Evolutionary conservation across 352 stramenopile genomes (phyloP).

Genomic region (Thalassiosira mediterranea): DNA sequence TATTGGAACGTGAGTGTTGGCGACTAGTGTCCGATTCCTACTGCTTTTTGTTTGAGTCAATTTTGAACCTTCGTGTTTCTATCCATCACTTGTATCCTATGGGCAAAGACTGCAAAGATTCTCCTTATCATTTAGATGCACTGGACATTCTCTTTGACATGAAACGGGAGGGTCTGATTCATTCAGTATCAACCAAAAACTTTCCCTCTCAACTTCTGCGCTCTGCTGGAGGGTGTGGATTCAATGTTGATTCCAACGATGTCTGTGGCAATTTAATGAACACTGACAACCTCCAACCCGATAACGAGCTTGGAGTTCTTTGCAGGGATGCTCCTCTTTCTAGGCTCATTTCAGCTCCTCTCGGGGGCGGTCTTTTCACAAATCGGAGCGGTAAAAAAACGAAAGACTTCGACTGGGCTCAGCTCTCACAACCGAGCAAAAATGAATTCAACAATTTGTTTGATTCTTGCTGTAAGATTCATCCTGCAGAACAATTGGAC

Average conservation of each 20-base stretch:
- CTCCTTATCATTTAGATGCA: constrained; percentile 68
- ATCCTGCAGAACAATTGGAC: no score
- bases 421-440: constrained; percentile 1
- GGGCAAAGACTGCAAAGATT: constrained; percentile 39
- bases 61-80: background rate
- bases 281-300: constrained; percentile 28
- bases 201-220: constrained; percentile 45
- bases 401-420: no score
- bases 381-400: no score
- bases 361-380: constrained; percentile 65
- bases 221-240: constrained; percentile 40
- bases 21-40: constrained; percentile 30
- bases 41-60: background rate
- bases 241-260: constrained; percentile 62
- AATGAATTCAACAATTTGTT: constrained; percentile 29
- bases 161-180: constrained; percentile 69
- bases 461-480: constrained; percentile 12
- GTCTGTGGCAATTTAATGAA: constrained; percentile 60
- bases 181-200: constrained; percentile 59
- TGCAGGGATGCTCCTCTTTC: constrained; percentile 13
- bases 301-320: constrained; percentile 12
- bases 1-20: constrained; percentile 47
- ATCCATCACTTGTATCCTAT: background rate
- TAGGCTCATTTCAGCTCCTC: constrained; percentile 36
- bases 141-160: constrained; percentile 68